phyloP scores from a whole-genome alignment of 73 alveolate species.

The Stentor coeruleus region DNA sequence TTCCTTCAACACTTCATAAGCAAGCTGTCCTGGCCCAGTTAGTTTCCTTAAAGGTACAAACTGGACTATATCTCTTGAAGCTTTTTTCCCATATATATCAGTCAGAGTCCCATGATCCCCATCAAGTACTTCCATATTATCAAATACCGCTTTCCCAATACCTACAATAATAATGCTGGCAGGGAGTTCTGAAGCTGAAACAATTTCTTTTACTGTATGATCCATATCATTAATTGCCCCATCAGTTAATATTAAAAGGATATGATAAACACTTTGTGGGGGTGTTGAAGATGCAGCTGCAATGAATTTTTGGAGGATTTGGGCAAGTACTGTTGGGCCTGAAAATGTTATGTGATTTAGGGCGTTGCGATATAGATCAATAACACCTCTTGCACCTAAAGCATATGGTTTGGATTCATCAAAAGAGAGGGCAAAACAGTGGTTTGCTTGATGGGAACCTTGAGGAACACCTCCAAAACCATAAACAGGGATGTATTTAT shows the following conservation, averaged over 20 bases:
- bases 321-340: constrained; percentile 75
- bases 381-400: constrained; percentile 55
- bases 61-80: constrained; percentile 75
- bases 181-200: constrained; percentile 62
- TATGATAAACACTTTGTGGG: constrained; percentile 42
- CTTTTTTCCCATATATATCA: constrained; percentile 32
- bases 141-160: constrained; percentile 32
- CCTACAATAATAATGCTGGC: constrained; percentile 76
- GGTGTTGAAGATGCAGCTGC: constrained; percentile 29
- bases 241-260: constrained; percentile 74
- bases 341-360: constrained; percentile 41
- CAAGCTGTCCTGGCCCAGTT: too few species aligned
- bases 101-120: constrained; percentile 39
- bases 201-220: constrained; percentile 55
- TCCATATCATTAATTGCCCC: constrained; percentile 71
- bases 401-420: constrained; percentile 61
- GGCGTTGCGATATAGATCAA: constrained; percentile 52
- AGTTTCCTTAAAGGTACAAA: constrained; percentile 59
- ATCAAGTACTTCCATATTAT: constrained; percentile 46
- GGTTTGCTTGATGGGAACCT: constrained; percentile 34
- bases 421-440: constrained; percentile 66
- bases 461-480: constrained; percentile 74
- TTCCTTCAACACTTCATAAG: constrained; percentile 74
- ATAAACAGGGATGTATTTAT: constrained; percentile 69
- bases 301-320: constrained; percentile 26